Percentiles rank a stretch among this genome's conserved stretches.
Conservation (phyloP, 2,329 filamentous ascomycete species). For the Neofusicoccum sp. region DNA sequence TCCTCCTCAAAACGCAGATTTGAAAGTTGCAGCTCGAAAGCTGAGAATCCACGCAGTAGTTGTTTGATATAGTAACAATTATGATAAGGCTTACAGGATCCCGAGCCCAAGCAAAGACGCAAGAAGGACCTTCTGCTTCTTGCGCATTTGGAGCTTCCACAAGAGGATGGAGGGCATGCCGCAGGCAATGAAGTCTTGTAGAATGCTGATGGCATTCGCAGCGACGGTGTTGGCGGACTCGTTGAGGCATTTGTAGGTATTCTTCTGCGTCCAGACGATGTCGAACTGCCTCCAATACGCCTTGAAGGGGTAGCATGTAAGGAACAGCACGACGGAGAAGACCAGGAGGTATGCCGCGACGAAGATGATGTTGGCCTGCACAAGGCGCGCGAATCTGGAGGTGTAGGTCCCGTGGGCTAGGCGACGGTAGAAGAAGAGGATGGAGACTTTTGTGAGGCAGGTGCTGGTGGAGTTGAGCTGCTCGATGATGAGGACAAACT, state of each 20-base stretch:
- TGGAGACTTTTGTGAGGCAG: slow-evolving; percentile 34
- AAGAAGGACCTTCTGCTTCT: slow-evolving; percentile 44
- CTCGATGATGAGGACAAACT: slow-evolving; percentile 26
- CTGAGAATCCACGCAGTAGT: no score
- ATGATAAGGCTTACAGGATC: slow-evolving; percentile 34
- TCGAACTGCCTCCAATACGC: slow-evolving; percentile 43
- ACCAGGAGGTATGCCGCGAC: slow-evolving; percentile 39
- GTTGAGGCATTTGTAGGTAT: slow-evolving; percentile 30
- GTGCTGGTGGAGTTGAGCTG: slow-evolving; percentile 28
- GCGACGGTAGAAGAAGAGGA: slow-evolving; percentile 44
- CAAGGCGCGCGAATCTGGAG: slow-evolving; percentile 36
- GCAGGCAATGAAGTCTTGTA: slow-evolving; percentile 43
- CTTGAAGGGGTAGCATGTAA: slow-evolving; percentile 39
- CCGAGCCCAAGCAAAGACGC: slow-evolving; percentile 46
- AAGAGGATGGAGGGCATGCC: slow-evolving; percentile 45
- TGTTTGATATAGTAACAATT: no score
- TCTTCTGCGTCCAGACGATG: slow-evolving; percentile 9
- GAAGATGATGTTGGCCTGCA: slow-evolving; percentile 39
- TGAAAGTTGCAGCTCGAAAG: no score
- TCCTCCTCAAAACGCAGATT: no score
- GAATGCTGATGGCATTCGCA: slow-evolving; percentile 39
- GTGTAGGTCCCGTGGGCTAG: slow-evolving; percentile 37
- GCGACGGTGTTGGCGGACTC: slow-evolving; percentile 39
- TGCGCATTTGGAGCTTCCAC: slow-evolving; percentile 43
- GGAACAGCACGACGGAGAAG: slow-evolving; percentile 37